Evolutionary conservation across 2,329 filamentous ascomycete genomes (phyloP).

Genomic region (Curvularia hawaiiensis): DNA sequence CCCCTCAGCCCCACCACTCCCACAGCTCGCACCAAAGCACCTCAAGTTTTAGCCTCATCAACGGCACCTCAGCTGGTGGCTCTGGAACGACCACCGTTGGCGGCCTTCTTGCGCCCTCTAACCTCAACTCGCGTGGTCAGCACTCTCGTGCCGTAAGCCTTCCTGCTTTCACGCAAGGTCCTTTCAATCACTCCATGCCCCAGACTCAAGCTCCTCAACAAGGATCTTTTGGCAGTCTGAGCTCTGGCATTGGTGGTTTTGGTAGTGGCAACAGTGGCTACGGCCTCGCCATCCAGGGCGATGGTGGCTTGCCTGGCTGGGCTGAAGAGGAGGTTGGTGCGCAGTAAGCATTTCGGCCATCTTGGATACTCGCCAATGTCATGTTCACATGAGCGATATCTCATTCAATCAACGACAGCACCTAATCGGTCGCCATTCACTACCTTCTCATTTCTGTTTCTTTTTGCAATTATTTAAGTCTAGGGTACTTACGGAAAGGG

Average conservation of each 20-base stretch:
- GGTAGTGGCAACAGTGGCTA: conserved; percentile 60
- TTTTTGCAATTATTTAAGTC: conserved; percentile 9
- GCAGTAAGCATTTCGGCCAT: conserved; percentile 46
- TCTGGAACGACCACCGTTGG: conserved; percentile 72
- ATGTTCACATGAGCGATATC: conserved; percentile 40
- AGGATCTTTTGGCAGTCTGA: conserved; percentile 63
- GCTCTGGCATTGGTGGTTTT: conserved; percentile 63
- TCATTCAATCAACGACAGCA: conserved; percentile 16
- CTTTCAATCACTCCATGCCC: conserved; percentile 53
- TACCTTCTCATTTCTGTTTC: conserved; percentile 2
- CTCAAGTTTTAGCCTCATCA: conserved; percentile 56
- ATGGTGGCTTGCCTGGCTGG: conserved; percentile 65
- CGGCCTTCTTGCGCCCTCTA: conserved; percentile 75
- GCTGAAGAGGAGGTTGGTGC: conserved; percentile 67
- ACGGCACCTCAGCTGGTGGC: conserved; percentile 45
- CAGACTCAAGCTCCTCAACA: conserved; percentile 47
- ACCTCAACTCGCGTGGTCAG: conserved; percentile 61
- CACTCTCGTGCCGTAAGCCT: conserved; percentile 87
- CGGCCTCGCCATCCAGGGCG: conserved; percentile 64
- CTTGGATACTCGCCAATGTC: conserved; percentile 1
- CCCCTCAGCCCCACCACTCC: conserved; percentile 65
- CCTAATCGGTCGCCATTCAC: neutral
- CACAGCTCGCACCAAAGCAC: conserved; percentile 61
- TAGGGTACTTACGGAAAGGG: conserved; percentile 13
- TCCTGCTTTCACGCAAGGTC: conserved; percentile 70